phyloP scores from a whole-genome alignment of 108 stramenopile genomes.

The Pelagomonas calceolata region DNA sequence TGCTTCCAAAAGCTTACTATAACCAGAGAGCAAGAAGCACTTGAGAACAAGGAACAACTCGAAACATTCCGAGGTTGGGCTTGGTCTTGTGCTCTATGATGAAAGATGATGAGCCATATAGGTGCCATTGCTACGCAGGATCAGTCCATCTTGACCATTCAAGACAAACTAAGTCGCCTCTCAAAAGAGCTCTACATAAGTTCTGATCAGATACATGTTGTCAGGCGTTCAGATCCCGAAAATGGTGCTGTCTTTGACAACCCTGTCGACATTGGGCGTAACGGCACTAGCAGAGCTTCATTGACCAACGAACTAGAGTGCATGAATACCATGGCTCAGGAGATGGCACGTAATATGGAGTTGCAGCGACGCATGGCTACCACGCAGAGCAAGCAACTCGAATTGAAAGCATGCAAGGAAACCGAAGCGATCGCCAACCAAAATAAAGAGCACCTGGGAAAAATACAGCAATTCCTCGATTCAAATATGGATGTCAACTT shows the following conservation, averaged over 20 bases:
- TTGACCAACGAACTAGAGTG: not conserved
- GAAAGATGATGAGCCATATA: no score
- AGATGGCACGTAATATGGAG: not conserved
- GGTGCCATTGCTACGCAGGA: no score
- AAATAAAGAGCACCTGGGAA: not conserved
- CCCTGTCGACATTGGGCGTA: not conserved
- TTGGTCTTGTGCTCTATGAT: no score
- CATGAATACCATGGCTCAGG: not conserved
- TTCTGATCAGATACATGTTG: no score
- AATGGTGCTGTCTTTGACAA: no score
- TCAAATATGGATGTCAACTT: not conserved
- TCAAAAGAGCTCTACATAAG: no score
- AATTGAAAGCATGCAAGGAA: not conserved
- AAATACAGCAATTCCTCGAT: not conserved
- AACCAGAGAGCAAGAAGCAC: no score
- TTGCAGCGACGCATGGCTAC: not conserved
- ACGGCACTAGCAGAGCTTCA: not conserved
- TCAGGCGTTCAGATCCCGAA: not conserved
- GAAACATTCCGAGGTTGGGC: no score
- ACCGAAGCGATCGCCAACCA: not conserved
- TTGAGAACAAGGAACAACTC: no score
- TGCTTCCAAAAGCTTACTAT: no score
- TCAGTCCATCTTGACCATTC: not conserved
- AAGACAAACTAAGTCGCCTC: not conserved
- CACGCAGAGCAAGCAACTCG: constrained; percentile 3